A percentile compares a stretch with the other conserved stretches of the same genome.
Conservation (phyloP, 345 rosid genomes). For the Eucalyptus marginata region DNA sequence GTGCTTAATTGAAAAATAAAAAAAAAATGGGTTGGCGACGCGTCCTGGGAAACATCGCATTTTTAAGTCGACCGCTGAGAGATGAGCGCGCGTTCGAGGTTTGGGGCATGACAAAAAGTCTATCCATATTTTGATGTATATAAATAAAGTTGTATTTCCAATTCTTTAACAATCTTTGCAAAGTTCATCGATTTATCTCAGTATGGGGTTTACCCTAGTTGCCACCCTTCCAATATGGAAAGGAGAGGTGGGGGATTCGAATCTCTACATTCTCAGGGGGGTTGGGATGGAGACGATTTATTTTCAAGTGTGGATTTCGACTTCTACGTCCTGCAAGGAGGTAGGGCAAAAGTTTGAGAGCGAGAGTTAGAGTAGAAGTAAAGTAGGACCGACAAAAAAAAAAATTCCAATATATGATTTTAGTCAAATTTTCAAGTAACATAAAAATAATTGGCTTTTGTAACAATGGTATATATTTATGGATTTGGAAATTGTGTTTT, state of each 20-base stretch:
- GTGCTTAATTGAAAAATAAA: no score
- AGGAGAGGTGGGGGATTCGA: accelerated
- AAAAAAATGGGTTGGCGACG: no score
- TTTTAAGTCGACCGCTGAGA: no score
- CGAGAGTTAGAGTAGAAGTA: accelerated
- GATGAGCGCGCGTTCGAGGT: no score
- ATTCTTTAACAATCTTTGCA: neutral
- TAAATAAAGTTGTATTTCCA: neutral
- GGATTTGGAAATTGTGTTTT: neutral
- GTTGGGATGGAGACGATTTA: accelerated
- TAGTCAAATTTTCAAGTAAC: neutral
- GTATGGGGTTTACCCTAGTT: accelerated
- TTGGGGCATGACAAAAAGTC: neutral
- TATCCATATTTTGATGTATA: neutral
- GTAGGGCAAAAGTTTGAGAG: accelerated
- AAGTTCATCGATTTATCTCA: neutral
- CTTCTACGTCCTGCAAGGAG: accelerated
- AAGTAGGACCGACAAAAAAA: no score
- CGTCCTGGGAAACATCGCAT: accelerated
- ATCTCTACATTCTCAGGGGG: accelerated
- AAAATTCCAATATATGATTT: neutral
- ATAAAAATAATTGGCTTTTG: neutral
- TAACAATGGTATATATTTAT: neutral
- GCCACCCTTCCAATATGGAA: accelerated
- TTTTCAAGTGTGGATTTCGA: accelerated